Conservation (phyloP, 768 basidiomycete species). For the Saitozyma podzolica region DNA sequence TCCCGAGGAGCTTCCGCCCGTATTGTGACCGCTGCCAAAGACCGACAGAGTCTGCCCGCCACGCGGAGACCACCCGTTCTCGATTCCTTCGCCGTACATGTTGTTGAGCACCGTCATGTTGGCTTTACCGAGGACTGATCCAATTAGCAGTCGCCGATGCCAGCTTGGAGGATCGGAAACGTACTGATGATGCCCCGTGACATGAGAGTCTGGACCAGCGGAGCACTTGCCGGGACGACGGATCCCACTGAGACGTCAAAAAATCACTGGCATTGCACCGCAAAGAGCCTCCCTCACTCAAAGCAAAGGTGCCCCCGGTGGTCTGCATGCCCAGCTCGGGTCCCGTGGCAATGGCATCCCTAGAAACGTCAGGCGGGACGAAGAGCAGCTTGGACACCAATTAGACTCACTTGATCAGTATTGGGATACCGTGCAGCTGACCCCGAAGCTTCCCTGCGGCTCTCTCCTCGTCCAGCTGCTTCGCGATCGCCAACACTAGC, state of each 20-base stretch:
- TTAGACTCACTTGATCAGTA: slow-evolving; percentile 19
- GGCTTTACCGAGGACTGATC: slow-evolving; percentile 26
- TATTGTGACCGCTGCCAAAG: slow-evolving; percentile 7
- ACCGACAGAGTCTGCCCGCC: slow-evolving; percentile 19
- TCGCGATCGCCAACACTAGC: slow-evolving; percentile 12
- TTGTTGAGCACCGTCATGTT: slow-evolving; percentile 16
- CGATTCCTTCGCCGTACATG: background rate
- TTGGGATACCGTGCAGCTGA: slow-evolving; percentile 18
- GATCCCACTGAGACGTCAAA: no score
- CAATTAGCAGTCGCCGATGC: background rate
- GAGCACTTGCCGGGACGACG: no score
- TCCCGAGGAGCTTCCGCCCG: slow-evolving; percentile 12
- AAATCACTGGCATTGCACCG: no score
- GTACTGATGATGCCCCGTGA: slow-evolving; percentile 11
- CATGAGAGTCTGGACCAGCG: no score
- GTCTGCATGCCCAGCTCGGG: slow-evolving; percentile 24
- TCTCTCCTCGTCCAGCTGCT: slow-evolving; percentile 16
- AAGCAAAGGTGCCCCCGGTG: slow-evolving; percentile 20
- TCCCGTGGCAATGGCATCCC: slow-evolving; percentile 24
- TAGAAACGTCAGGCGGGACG: background rate
- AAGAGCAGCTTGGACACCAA: background rate
- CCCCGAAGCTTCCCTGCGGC: slow-evolving; percentile 4
- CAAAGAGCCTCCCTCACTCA: slow-evolving; percentile 7
- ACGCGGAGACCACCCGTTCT: slow-evolving; percentile 14
- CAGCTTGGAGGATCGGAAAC: background rate